Evolutionary conservation across 1,139 yeast genomes (phyloP), one percentile per base, ranked within the genome.

Genomic region (Sugiyamaella japonica): DNA sequence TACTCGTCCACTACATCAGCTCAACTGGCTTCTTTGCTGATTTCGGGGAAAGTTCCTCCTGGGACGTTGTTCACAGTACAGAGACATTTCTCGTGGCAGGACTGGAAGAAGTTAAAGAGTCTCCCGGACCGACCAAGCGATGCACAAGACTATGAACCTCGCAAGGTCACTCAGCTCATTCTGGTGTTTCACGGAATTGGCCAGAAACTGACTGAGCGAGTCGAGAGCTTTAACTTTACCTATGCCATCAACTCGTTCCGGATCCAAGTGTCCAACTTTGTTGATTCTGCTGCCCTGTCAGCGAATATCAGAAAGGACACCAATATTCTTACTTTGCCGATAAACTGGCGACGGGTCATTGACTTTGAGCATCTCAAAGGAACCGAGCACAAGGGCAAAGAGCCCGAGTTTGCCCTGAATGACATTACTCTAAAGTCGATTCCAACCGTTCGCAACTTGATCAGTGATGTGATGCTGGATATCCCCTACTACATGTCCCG

Each of bases 171-270:
- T 43, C 95, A 89, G 70, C 73, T 93, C 54, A 81, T 91, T 1
- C 74, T 93, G 15, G 93, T 96, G 61, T 80, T 91, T 46, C 99
- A 93, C 70, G 98, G 99, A 0, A 89, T 93, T 59, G 98, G 98
- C 1, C 99, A 93, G 69, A 83, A 86, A 41, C 75, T 93, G 56
- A 95, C 96, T 2, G 81, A 83, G 53, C 83, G 83, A 62, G 86
- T 86, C 62, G 90, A 90, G 59, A 83, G 88, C 37, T 84, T 90
- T 48, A 89, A 89, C 66, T 93, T 93, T 71, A 84, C 93, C 3
- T 96, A 90, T 68, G 89, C 93, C 28, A 82, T 90, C 53, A 89
- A 87, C 65, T 78, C 81, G 16, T 72, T 90, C 61, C 76, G 97
- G 53, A 80, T 68, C 3, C 51, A 63, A 29, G 64, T 72, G 42